These are phyloP conservation scores for Rhizopogon parksii DNA, from an alignment of 1,284 basidiomycete species.

Conservation along the genomic window DNA sequence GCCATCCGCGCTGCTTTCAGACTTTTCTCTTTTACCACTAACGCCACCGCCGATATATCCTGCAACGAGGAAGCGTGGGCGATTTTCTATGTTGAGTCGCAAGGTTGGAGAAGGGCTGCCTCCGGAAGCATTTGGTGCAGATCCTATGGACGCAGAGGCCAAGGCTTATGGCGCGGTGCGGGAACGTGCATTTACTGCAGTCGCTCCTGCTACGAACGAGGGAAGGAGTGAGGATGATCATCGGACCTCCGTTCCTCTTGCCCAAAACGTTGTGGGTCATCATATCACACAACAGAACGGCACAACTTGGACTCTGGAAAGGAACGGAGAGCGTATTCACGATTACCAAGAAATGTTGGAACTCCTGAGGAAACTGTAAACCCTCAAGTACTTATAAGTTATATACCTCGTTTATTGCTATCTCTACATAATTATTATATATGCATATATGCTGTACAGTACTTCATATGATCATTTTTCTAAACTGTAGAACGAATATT, in stretches of 20 bases:
- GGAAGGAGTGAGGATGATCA: neutral
- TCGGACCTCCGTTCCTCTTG: neutral
- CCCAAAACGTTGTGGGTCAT: conserved; percentile 7
- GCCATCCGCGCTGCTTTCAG: neutral
- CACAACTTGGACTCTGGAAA: conserved; percentile 33
- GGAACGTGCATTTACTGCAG: neutral
- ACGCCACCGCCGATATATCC: conserved; percentile 22
- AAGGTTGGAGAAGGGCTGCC: conserved; percentile 28
- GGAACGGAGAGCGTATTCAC: conserved; percentile 30
- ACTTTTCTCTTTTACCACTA: conserved; percentile 1
- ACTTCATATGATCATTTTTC: too few species aligned
- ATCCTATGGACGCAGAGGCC: neutral
- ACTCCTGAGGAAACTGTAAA: conserved; percentile 3
- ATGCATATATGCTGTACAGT: too few species aligned
- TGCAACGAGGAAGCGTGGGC: conserved; percentile 19
- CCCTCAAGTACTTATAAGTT: neutral
- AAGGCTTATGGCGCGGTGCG: conserved; percentile 1
- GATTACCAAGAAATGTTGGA: conserved; percentile 23
- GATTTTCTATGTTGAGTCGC: conserved; percentile 29
- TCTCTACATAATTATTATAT: too few species aligned
- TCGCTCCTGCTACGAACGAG: neutral
- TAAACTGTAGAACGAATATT: too few species aligned
- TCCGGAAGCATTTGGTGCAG: conserved; percentile 17
- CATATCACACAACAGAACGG: conserved; percentile 19
- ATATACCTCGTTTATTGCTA: too few species aligned